Percentiles rank a stretch among this genome's conserved stretches.
phyloP scores from a whole-genome alignment of 805 yeast genomes.

The Candida qinlingensis region DNA sequence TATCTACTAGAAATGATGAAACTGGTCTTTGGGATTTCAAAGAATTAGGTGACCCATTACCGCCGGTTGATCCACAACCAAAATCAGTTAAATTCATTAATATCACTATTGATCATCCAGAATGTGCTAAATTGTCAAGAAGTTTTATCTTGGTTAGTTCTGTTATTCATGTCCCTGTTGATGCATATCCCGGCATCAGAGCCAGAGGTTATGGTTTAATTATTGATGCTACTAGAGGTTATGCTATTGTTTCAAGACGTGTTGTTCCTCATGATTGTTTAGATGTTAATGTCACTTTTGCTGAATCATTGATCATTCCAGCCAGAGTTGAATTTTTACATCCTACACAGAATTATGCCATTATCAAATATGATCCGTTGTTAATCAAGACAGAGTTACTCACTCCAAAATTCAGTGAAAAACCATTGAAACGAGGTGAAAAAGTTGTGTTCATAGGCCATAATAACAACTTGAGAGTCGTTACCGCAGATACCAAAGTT shows the following conservation, averaged over 20 bases:
- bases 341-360: constrained; percentile 82
- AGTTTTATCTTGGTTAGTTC: constrained; percentile 71
- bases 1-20: constrained; percentile 57
- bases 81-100: constrained; percentile 67
- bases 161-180: constrained; percentile 63
- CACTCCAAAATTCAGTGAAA: constrained; percentile 56
- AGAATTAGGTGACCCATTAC: constrained; percentile 49
- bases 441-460: constrained; percentile 75
- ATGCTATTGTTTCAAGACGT: constrained; percentile 71
- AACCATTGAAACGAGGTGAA: constrained; percentile 68
- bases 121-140: constrained; percentile 51
- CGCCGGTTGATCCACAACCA: constrained; percentile 46
- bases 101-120: constrained; percentile 50
- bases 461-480: constrained; percentile 62
- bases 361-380: constrained; percentile 74
- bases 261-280: constrained; percentile 73
- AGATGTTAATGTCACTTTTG: constrained; percentile 73
- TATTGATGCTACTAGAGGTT: constrained; percentile 75
- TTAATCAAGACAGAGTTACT: constrained; percentile 65
- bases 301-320: constrained; percentile 78
- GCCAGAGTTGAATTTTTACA: constrained; percentile 79
- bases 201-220: constrained; percentile 72
- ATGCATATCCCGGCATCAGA: constrained; percentile 62
- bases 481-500: constrained; percentile 69
- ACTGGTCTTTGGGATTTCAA: constrained; percentile 56